Base-by-base conservation (phyloP, 1,139 yeast species). In the Taphrina deformans region DNA sequence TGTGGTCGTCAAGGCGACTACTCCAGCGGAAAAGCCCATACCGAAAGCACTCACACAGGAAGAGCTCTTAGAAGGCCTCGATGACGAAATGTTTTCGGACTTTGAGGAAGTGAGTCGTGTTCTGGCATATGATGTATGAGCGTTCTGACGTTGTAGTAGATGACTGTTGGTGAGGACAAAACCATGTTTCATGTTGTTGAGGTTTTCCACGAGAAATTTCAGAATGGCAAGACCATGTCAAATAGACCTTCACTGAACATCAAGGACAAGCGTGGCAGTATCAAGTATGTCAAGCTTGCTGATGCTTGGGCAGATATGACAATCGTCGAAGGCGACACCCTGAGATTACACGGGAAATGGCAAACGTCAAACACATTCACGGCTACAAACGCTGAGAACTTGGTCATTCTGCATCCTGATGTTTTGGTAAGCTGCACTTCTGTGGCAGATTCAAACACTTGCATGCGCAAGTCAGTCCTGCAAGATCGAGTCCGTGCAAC, bases 341-440 rank as follows among this genome's bases (percentile, higher is more conserved):
- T 59, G 24, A 26, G 63, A 14, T 23, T 59, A 7, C 63, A 50
- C 40, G 63, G 63, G 6, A 6, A 6, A 9, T 59, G 63, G 63
- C 29, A 48, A 21, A 24, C 50, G 2, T 18, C 56, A 16, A n/a
- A 18, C 9, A 16, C 27, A 7, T 59, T 48, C 27, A 12, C 50
- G 4, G 63, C 63, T 7, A 59, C 40, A 14, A 50, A 40, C 40
- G 24, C 12, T 7, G 35, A 38, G 10, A 56, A 56, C 70, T 74
- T 91, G 27, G 75, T 92, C 41, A 81, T 93, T 26, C 82, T 95
- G 81, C 84, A 89, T 70, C 99, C 99, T 0, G 99, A 93, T 73
- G 77, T 83, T 1, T 77, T 93, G 14, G 78, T 93, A 0, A 84
- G 97, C 0, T 91, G 96, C 2, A 93, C 99, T 0, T 79, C 87